Percentiles rank a stretch among this genome's conserved stretches.
Evolutionary conservation across 202 grass and related monocot genomes (phyloP).

Genomic region (Panicum virgatum): DNA sequence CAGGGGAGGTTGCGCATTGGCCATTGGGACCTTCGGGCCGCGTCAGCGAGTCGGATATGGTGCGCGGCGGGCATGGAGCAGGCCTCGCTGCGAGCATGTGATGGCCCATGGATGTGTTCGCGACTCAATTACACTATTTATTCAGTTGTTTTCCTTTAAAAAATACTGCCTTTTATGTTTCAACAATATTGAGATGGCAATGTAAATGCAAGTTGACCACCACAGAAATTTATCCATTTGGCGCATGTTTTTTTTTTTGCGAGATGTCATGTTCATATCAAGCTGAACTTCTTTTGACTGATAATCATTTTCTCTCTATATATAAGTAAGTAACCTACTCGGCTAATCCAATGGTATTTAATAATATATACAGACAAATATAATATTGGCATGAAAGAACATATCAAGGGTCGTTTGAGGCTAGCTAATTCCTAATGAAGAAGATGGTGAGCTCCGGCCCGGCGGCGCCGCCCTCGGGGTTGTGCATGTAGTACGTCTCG

Average conservation of each 20-base stretch:
- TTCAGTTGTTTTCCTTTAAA: no score
- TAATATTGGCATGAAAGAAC: neutral
- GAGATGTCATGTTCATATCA: neutral
- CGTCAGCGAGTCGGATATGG: neutral
- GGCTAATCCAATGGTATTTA: neutral
- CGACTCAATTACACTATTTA: neutral
- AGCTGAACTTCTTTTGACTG: neutral
- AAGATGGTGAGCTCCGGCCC: slow-evolving; percentile 80
- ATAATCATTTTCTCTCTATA: neutral
- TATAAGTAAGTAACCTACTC: neutral
- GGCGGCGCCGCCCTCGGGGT: slow-evolving; percentile 56
- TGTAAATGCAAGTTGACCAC: neutral
- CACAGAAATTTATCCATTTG: neutral
- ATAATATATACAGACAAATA: slow-evolving; percentile 5
- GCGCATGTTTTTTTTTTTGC: no score
- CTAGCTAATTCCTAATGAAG: slow-evolving; percentile 65
- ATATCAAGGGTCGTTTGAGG: neutral
- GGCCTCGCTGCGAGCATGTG: no score
- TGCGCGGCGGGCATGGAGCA: no score
- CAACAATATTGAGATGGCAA: neutral
- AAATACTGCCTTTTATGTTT: neutral
- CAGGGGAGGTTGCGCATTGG: neutral
- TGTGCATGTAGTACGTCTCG: slow-evolving; percentile 94
- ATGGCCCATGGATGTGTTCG: no score
- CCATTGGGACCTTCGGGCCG: no score